Base-by-base conservation (phyloP, 169 alveolate genomes). In the Babesia sp. region DNA sequence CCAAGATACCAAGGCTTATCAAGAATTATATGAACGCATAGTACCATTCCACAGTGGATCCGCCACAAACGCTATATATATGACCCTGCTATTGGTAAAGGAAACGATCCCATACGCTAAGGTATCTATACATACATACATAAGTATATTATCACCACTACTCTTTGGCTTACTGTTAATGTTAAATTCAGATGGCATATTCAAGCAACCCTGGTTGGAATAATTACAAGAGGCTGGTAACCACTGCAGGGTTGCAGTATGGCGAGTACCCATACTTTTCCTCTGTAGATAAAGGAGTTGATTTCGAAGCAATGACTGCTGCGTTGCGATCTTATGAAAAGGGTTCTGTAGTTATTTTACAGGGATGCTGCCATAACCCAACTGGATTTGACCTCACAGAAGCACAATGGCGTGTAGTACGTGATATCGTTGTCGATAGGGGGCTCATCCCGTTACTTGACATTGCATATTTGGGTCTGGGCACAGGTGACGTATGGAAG, bases 171-270 rank as follows among this genome's bases (percentile, higher is more conserved):
- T n/a, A n/a, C n/a, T n/a, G n/a, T n/a, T n/a, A n/a, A n/a, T 55
- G 6, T 12, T 41, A 41, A 41, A 11, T 24, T 20, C 71, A 79
- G 87, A 67, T 48, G 48, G 71, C 75, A 0, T 67, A 72, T 48
- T 59, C 85, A 12, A 81, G 89, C 61, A 57, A 44, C 22, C 89
- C 89, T 24, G 66, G 83, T 36, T 81, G 85, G 85, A 56, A 28
- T 26, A 77, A 57, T n/a, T 81, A 81, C 75, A 55, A 66, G 63
- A 55, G 83, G 33, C 44, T 81, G 20, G 70, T 55, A 22, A 46
- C 56, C 41, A 51, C 41, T 3, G 73, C 67, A 6, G 85, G 89
- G 4, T 51, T 81, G 14, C 58, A 81, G 57, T 81, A 63, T 39
- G 61, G 68, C 12, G 75, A 72, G 45, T 46, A 81, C 67, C 57